phyloP scores from a whole-genome alignment of 176 grass and related monocot species.

The Zizania latifolia region DNA sequence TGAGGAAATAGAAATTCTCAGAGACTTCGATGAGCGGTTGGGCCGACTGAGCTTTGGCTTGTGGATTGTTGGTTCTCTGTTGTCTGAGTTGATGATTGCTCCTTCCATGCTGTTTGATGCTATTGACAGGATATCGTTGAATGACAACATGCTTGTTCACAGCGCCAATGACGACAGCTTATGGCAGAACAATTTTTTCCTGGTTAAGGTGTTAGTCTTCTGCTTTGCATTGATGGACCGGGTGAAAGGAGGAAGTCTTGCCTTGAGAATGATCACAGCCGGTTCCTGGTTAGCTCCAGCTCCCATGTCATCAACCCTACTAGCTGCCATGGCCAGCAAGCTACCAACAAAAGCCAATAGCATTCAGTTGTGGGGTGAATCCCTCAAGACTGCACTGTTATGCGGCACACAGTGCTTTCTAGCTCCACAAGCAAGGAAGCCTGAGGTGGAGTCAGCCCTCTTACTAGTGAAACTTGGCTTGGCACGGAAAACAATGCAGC shows the following conservation, averaged over 20 bases:
- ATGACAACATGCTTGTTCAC: conserved; percentile 40
- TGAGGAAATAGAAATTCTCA: conserved; percentile 69
- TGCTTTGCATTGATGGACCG: conserved; percentile 81
- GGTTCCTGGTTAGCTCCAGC: conserved; percentile 90
- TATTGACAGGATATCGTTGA: conserved; percentile 57
- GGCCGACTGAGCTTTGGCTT: conserved; percentile 81
- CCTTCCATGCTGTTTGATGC: conserved; percentile 62
- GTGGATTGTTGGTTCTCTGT: conserved; percentile 70
- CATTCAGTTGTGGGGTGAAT: conserved; percentile 65
- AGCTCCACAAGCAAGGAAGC: conserved; percentile 48
- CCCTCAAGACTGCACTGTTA: conserved; percentile 54
- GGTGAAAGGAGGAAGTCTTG: conserved; percentile 57
- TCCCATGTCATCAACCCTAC: conserved; percentile 65
- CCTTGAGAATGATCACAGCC: conserved; percentile 68
- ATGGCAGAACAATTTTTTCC: conserved; percentile 65
- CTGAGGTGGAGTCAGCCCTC: conserved; percentile 69
- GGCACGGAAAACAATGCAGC: conserved; percentile 50
- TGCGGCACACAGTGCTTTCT: conserved; percentile 75
- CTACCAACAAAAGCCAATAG: conserved; percentile 58
- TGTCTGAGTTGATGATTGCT: conserved; percentile 75
- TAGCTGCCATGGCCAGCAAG: conserved; percentile 60
- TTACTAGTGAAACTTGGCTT: conserved; percentile 85
- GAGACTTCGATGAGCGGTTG: conserved; percentile 70
- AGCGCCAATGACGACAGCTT: conserved; percentile 53
- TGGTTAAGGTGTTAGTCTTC: conserved; percentile 74